Evolutionary conservation across 306 rosid species (phyloP).

Genomic region (Prinsepia uniflora): DNA sequence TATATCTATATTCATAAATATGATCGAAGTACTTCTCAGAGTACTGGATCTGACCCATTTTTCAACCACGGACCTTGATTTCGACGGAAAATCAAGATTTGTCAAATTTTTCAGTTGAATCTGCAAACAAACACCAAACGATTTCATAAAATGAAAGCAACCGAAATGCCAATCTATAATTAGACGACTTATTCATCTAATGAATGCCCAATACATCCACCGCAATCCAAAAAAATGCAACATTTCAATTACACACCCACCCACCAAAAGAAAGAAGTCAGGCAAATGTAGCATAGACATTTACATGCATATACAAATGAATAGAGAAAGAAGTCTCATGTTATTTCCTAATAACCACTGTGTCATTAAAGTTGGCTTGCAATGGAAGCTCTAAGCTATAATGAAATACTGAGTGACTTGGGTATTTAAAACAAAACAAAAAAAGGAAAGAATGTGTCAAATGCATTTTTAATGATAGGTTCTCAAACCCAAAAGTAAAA

Average conservation of each 20-base stretch:
- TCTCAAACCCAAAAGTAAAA: neutral
- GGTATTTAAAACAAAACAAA: neutral
- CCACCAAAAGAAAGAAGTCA: slow-evolving; percentile 7
- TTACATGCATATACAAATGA: neutral
- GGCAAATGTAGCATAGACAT: neutral
- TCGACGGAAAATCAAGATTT: slow-evolving; percentile 17
- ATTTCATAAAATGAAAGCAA: neutral
- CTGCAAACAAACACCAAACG: slow-evolving; percentile 2
- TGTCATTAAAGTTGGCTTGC: neutral
- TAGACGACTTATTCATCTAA: too few species aligned
- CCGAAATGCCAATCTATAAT: too few species aligned
- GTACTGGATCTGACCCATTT: slow-evolving; percentile 98
- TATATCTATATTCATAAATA: slow-evolving; percentile 74
- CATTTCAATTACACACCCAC: too few species aligned
- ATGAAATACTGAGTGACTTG: neutral
- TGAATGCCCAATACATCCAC: too few species aligned
- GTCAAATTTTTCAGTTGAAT: slow-evolving; percentile 11
- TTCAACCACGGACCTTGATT: neutral
- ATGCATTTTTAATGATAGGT: neutral
- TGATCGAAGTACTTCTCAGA: slow-evolving; percentile 94
- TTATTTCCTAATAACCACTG: neutral
- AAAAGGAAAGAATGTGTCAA: neutral
- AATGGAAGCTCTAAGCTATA: neutral
- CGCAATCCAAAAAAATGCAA: too few species aligned
- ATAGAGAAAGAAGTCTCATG: neutral